Evolutionary conservation across 805 yeast genomes (phyloP).

Genomic region (Kodamaea jinghongensis): DNA sequence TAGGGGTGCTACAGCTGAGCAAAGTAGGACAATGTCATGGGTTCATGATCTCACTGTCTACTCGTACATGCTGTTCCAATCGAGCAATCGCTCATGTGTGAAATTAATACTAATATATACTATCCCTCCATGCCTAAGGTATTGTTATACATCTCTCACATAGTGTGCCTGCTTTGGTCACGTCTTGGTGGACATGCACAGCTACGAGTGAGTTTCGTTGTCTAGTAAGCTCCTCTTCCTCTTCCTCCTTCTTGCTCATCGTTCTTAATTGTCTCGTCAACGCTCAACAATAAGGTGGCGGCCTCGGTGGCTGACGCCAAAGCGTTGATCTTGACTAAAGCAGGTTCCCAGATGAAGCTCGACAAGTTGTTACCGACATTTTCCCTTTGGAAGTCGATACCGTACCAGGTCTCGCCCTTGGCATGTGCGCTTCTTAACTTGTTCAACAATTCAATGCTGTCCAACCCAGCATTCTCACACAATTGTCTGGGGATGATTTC

Average conservation of each 20-base stretch:
- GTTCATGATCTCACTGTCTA: too few relatives aligned
- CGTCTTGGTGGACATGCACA: too few relatives aligned
- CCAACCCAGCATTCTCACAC: constrained; percentile 99
- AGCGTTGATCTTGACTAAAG: constrained; percentile 92
- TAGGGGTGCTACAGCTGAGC: too few relatives aligned
- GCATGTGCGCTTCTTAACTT: constrained; percentile 91
- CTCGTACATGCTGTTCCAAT: too few relatives aligned
- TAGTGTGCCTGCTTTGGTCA: too few relatives aligned
- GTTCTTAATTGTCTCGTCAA: constrained; percentile 88
- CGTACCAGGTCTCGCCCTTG: constrained; percentile 87
- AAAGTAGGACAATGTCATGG: too few relatives aligned
- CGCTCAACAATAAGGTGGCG: constrained; percentile 86
- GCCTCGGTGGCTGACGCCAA: constrained; percentile 95
- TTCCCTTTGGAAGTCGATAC: constrained; percentile 88
- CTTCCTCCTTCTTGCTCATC: constrained; percentile 60
- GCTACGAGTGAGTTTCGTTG: too few relatives aligned
- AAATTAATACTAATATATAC: too few relatives aligned
- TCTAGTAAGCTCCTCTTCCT: constrained; percentile 66
- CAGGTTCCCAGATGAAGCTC: constrained; percentile 96
- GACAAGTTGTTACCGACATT: constrained; percentile 79
- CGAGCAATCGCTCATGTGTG: too few relatives aligned
- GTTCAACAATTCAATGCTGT: constrained; percentile 91
- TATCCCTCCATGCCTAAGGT: too few relatives aligned
- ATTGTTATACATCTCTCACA: too few relatives aligned
- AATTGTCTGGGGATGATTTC: constrained; percentile 96